Conservation (phyloP, 2,329 filamentous ascomycete species). For the Coleophoma crateriformis region DNA sequence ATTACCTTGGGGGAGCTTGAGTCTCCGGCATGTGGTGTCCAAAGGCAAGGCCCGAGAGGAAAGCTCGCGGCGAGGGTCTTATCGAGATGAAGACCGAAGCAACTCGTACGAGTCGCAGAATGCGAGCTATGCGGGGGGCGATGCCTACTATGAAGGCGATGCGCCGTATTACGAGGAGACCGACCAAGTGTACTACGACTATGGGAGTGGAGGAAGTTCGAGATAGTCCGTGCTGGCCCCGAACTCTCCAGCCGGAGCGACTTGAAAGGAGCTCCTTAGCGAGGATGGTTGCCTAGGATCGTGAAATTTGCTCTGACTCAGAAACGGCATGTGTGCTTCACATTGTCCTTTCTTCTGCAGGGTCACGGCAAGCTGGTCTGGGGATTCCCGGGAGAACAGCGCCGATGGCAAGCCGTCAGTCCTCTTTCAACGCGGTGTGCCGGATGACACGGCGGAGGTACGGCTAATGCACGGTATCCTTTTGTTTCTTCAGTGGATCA, state of each 20-base stretch:
- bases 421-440: too few relatives aligned
- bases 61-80: slow-evolving; percentile 32
- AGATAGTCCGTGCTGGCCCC: slow-evolving; percentile 4
- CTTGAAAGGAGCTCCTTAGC: too few relatives aligned
- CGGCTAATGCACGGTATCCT: too few relatives aligned
- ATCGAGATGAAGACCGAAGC: slow-evolving; percentile 16
- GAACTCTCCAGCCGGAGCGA: not conserved
- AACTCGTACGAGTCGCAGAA: slow-evolving; percentile 13
- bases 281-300: too few relatives aligned
- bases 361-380: too few relatives aligned
- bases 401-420: too few relatives aligned
- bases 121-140: slow-evolving; percentile 14
- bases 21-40: slow-evolving; percentile 46
- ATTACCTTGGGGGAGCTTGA: slow-evolving; percentile 67
- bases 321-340: too few relatives aligned
- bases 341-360: too few relatives aligned
- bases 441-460: too few relatives aligned
- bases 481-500: too few relatives aligned
- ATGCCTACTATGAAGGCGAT: slow-evolving; percentile 20
- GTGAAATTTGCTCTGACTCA: too few relatives aligned
- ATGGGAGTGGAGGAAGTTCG: slow-evolving; percentile 22
- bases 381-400: too few relatives aligned
- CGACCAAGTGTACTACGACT: slow-evolving; percentile 23
- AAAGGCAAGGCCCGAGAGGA: slow-evolving; percentile 38
- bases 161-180: slow-evolving; percentile 16